Evolutionary conservation across 306 rosid genomes (phyloP).

Genomic region (Gleditsia sinensis): DNA sequence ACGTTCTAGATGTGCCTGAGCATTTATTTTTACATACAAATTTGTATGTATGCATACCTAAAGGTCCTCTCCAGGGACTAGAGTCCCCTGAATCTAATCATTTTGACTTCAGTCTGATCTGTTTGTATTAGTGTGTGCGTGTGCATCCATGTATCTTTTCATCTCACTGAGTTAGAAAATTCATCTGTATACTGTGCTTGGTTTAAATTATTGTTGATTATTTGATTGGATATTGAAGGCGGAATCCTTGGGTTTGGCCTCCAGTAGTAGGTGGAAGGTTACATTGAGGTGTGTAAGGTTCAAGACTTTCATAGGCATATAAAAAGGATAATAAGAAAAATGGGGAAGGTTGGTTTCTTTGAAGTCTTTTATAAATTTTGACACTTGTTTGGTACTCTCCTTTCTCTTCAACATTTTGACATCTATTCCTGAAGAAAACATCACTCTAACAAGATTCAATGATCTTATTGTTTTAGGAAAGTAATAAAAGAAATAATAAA

Average conservation of each 20-base stretch:
- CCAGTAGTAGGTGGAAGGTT: neutral
- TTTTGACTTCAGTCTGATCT: neutral
- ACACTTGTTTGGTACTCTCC: neutral
- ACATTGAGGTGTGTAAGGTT: neutral
- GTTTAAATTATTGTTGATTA: neutral
- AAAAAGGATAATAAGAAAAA: neutral
- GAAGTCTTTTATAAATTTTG: neutral
- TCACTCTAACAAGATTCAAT: neutral
- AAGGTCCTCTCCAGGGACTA: neutral
- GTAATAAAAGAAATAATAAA: constrained; percentile 5
- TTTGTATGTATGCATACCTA: neutral
- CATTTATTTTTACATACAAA: constrained; percentile 4
- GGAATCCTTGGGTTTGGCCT: neutral
- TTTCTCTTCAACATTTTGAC: constrained; percentile 20
- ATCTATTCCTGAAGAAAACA: neutral
- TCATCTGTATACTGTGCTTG: neutral
- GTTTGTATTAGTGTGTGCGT: neutral
- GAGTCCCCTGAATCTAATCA: neutral
- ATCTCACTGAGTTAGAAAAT: neutral
- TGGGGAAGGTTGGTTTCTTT: neutral
- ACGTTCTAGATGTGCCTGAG: constrained; percentile 5
- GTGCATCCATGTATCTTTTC: neutral
- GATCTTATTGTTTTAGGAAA: neutral
- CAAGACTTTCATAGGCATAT: neutral
- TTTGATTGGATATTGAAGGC: neutral